Percentiles rank a stretch among this genome's conserved stretches.
phyloP scores from a whole-genome alignment of 768 basidiomycete genomes.

The Suillus luteus region DNA sequence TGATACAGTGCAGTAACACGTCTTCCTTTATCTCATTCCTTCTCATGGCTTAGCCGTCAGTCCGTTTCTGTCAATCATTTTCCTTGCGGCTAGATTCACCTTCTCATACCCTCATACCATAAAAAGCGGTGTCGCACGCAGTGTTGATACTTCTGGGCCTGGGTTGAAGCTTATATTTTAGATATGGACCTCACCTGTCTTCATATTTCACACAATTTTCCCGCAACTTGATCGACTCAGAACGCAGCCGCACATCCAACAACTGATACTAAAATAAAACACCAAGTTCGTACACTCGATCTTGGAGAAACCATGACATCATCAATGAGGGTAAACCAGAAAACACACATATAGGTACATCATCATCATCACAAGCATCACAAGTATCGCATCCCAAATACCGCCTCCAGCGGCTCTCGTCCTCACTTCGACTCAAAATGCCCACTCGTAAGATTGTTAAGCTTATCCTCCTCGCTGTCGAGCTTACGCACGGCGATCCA shows the following conservation, averaged over 20 bases:
- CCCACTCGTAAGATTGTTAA: conserved; percentile 55
- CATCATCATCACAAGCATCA: too few species aligned
- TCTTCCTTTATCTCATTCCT: conserved; percentile 1
- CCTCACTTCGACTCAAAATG: conserved; percentile 26
- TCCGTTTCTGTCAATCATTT: background rate
- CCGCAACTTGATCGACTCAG: background rate
- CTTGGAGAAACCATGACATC: background rate
- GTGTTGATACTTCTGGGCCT: too few species aligned
- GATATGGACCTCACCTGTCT: background rate
- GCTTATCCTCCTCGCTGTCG: conserved; percentile 60
- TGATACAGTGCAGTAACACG: background rate
- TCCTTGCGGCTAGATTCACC: background rate
- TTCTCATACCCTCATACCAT: background rate
- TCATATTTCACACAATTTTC: background rate
- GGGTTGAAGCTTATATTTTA: background rate
- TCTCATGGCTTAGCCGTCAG: background rate
- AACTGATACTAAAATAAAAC: background rate
- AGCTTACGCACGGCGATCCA: conserved; percentile 54
- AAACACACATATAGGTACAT: too few species aligned
- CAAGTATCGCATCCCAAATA: background rate
- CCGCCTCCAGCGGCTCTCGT: background rate
- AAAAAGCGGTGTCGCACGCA: background rate
- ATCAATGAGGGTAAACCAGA: background rate
- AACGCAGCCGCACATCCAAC: background rate
- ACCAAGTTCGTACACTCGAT: background rate